Percentiles rank a stretch among this genome's conserved stretches.
Conservation (phyloP, 495 filamentous ascomycete species). For the Daldinia bambusicola region DNA sequence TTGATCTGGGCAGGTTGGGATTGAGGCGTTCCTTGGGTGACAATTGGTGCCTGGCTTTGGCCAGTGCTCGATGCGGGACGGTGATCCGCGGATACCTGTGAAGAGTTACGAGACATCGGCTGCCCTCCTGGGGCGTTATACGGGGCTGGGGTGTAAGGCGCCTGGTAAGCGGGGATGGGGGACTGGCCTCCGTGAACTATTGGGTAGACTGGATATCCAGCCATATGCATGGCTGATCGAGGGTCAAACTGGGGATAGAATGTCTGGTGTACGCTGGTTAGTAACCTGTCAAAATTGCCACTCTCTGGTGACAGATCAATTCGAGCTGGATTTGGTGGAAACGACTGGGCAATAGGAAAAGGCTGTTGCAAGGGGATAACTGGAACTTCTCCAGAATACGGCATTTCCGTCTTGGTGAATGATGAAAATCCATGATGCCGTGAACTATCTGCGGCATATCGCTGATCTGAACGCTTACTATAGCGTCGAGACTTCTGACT, state of each 20-base stretch:
- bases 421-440: constrained; percentile 22
- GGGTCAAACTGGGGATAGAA: constrained; percentile 52
- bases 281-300: constrained; percentile 77
- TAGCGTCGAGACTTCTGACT: constrained; percentile 49
- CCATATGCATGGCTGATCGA: constrained; percentile 46
- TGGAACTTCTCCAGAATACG: constrained; percentile 39
- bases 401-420: constrained; percentile 27
- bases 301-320: constrained; percentile 74
- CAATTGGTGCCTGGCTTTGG: constrained; percentile 62
- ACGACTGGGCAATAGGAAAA: constrained; percentile 52
- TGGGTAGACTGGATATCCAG: constrained; percentile 59
- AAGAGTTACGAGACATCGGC: constrained; percentile 83
- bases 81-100: constrained; percentile 77
- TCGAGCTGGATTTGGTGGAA: constrained; percentile 40
- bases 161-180: constrained; percentile 59
- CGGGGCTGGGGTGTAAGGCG: constrained; percentile 60
- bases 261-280: constrained; percentile 70
- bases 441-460: constrained; percentile 34
- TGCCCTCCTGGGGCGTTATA: constrained; percentile 67
- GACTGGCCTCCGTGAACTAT: constrained; percentile 60
- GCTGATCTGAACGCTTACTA: constrained; percentile 55
- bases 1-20: constrained; percentile 68
- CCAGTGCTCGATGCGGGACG: constrained; percentile 83
- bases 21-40: constrained; percentile 57
- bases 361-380: constrained; percentile 45